Evolutionary conservation across 352 stramenopile species (phyloP).

Genomic region (Globisporangium cederbergense): DNA sequence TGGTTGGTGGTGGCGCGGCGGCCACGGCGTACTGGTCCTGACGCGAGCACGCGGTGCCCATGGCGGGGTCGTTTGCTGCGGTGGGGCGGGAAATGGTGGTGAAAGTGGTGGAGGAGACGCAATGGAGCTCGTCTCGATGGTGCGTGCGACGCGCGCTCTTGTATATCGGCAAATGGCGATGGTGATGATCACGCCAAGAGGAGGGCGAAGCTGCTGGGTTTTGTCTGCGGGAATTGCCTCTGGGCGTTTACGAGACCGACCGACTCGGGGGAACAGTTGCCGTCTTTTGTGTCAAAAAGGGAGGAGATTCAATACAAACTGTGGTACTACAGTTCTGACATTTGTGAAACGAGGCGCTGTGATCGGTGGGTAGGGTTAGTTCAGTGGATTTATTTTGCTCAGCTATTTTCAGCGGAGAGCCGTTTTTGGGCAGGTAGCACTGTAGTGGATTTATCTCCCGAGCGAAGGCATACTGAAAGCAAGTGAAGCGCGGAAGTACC

Average conservation of each 20-base stretch:
- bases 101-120: not conserved
- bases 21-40: conserved; percentile 23
- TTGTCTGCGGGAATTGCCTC: too few relatives aligned
- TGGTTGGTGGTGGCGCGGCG: not conserved
- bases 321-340: not conserved
- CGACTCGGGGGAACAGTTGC: too few relatives aligned
- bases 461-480: not conserved
- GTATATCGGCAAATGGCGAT: not conserved
- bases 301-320: not conserved
- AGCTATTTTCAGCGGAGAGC: not conserved
- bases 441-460: conserved; percentile 6
- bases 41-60: conserved; percentile 42
- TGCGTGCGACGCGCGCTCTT: not conserved
- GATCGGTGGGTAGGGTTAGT: not conserved
- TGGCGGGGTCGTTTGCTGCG: conserved; percentile 15
- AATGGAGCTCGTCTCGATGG: not conserved
- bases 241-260: too few relatives aligned
- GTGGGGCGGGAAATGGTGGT: conserved; percentile 10
- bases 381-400: not conserved
- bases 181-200: not conserved
- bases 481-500: not conserved
- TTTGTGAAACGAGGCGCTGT: not conserved
- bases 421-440: not conserved
- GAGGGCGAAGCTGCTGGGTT: too few relatives aligned
- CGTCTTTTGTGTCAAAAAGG: too few relatives aligned